Evolutionary conservation across 2,329 filamentous ascomycete species (phyloP).

Genomic region (Calonectria honghensis): DNA sequence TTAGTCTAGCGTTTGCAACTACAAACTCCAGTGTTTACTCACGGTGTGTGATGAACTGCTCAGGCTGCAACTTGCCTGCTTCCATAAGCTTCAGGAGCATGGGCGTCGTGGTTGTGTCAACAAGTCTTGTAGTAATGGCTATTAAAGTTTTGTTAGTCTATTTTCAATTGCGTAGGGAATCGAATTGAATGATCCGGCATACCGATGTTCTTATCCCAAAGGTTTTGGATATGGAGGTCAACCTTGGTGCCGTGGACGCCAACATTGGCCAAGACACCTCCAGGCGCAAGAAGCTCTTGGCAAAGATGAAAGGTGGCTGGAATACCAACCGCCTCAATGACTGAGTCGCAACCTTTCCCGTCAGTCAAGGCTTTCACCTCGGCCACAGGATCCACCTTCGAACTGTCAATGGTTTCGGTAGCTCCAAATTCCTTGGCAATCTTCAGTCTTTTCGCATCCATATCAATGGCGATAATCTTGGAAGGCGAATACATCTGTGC

Average conservation of each 20-base stretch:
- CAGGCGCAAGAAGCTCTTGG: constrained; percentile 71
- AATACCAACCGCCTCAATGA: constrained; percentile 75
- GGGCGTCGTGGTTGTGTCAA: constrained; percentile 68
- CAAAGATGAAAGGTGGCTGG: constrained; percentile 72
- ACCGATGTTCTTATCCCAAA: constrained; percentile 74
- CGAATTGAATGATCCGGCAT: constrained; percentile 20
- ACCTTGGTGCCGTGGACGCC: constrained; percentile 75
- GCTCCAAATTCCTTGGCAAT: constrained; percentile 70
- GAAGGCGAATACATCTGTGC: constrained; percentile 73
- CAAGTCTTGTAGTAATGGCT: constrained; percentile 68
- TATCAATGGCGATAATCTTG: constrained; percentile 71
- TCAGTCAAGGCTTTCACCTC: constrained; percentile 66
- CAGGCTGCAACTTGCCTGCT: constrained; percentile 64
- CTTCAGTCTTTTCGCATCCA: constrained; percentile 67
- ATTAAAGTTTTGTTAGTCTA: neutral
- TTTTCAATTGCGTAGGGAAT: neutral
- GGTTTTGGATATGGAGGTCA: constrained; percentile 69
- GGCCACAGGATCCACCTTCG: constrained; percentile 59
- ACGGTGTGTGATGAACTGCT: constrained; percentile 68
- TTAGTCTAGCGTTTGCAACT: neutral
- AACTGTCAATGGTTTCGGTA: constrained; percentile 64
- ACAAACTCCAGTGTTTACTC: neutral
- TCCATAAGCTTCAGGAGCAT: constrained; percentile 68
- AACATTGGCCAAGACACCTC: constrained; percentile 74
- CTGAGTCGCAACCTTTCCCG: constrained; percentile 72